phyloP scores from a whole-genome alignment of 129 eudicot genomes.

The Cynara cardunculus region DNA sequence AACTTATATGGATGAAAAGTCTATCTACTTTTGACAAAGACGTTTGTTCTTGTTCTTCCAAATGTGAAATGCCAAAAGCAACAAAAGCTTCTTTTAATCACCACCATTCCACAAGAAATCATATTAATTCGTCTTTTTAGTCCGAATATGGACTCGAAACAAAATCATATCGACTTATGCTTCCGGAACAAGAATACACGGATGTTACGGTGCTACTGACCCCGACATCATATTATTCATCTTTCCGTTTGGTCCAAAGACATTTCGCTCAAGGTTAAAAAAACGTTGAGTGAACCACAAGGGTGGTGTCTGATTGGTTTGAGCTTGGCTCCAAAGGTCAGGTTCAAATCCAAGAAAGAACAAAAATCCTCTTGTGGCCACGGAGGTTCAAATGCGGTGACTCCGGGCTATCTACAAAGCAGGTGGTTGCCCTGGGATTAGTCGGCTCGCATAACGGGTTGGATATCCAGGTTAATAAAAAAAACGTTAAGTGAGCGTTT shows the following conservation, averaged over 20 bases:
- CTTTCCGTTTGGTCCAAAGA: neutral
- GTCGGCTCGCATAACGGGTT: too few relatives aligned
- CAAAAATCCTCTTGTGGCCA: too few relatives aligned
- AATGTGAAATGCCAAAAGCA: neutral
- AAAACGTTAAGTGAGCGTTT: neutral
- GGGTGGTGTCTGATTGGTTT: too few relatives aligned
- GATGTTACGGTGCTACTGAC: neutral
- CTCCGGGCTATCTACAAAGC: too few relatives aligned
- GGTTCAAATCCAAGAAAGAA: too few relatives aligned
- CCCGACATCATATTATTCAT: neutral
- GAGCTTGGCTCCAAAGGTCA: too few relatives aligned
- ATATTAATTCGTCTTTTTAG: neutral
- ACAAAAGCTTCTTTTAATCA: neutral
- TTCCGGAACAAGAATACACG: neutral
- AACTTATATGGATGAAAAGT: neutral
- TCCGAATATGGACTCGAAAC: neutral
- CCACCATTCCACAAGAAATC: neutral
- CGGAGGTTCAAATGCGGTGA: too few relatives aligned
- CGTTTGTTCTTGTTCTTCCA: neutral
- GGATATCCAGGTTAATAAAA: too few relatives aligned
- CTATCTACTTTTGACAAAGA: neutral
- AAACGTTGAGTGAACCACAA: neutral
- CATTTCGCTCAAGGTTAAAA: neutral
- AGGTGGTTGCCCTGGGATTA: too few relatives aligned
- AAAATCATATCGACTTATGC: neutral